phyloP scores from a whole-genome alignment of 148 eudicot genomes.

The Limonium bicolor region DNA sequence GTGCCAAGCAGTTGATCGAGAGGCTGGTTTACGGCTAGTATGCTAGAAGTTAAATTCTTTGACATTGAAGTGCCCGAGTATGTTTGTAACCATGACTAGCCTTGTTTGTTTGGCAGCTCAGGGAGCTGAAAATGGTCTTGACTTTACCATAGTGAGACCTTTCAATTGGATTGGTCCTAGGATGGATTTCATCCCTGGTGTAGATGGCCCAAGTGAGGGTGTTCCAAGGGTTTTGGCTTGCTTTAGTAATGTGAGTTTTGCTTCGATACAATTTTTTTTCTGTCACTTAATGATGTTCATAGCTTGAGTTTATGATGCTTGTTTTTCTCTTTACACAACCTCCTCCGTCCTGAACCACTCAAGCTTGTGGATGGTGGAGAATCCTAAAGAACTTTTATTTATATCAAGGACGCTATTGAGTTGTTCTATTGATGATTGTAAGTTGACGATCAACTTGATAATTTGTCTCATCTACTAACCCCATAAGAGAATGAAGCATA shows the following conservation, averaged over 20 bases:
- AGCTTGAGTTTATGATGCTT: not conserved
- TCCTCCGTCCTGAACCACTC: conserved; percentile 77
- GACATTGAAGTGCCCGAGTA: not conserved
- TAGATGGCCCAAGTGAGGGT: conserved; percentile 96
- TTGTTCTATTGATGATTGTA: conserved; percentile 92
- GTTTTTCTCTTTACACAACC: conserved; percentile 25
- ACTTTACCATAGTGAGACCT: conserved; percentile 93
- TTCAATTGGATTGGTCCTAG: conserved; percentile 99
- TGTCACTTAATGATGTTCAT: not conserved
- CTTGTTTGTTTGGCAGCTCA: conserved; percentile 38
- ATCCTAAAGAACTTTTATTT: conserved; percentile 88
- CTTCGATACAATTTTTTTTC: not conserved
- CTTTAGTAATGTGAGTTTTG: conserved; percentile 72
- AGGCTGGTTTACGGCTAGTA: conserved; percentile 81
- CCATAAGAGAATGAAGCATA: too few relatives aligned
- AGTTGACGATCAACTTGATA: too few relatives aligned
- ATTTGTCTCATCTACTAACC: too few relatives aligned
- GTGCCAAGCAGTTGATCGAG: conserved; percentile 96
- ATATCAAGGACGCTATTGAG: conserved; percentile 94
- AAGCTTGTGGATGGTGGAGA: conserved; percentile 98
- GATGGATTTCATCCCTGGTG: conserved; percentile 99
- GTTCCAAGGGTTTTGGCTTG: conserved; percentile 98
- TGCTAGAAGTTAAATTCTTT: not conserved
- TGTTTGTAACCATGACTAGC: not conserved
- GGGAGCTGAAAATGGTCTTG: conserved; percentile 94